A percentile compares a stretch with the other conserved stretches of the same genome.
Evolutionary conservation across 768 basidiomycete genomes (phyloP).

Genomic region (Hydnomerulius pinastri): DNA sequence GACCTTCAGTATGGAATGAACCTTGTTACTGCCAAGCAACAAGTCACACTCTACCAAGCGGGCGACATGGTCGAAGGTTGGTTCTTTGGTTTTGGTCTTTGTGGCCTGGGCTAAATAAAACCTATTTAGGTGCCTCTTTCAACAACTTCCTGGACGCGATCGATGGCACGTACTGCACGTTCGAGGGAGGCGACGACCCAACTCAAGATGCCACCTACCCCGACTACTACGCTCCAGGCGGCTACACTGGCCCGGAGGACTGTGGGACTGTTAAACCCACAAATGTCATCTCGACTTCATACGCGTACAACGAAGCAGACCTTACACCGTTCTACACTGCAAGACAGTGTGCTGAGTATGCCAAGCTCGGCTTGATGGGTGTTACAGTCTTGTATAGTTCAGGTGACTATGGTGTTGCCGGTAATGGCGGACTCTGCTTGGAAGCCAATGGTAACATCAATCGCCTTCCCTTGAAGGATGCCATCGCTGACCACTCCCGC

Average conservation of each 20-base stretch:
- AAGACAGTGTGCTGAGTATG: conserved; percentile 45
- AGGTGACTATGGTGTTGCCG: conserved; percentile 44
- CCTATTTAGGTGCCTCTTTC: conserved; percentile 43
- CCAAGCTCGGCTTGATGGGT: conserved; percentile 41
- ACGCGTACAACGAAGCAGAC: conserved; percentile 37
- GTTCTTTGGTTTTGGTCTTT: background rate
- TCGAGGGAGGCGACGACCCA: conserved; percentile 45
- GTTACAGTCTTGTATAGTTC: conserved; percentile 42
- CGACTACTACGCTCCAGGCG: conserved; percentile 24
- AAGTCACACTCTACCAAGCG: conserved; percentile 45
- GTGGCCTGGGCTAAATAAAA: background rate
- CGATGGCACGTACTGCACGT: conserved; percentile 45
- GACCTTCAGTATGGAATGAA: conserved; percentile 59
- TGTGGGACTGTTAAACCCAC: conserved; percentile 38
- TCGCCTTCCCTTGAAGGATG: background rate
- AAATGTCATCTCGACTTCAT: conserved; percentile 42
- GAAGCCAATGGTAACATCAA: conserved; percentile 20
- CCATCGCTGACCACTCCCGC: background rate
- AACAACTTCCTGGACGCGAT: conserved; percentile 51
- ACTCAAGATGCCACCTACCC: conserved; percentile 38
- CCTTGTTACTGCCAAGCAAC: conserved; percentile 42
- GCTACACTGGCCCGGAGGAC: conserved; percentile 24
- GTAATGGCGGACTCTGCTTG: conserved; percentile 32
- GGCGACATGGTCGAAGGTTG: conserved; percentile 44
- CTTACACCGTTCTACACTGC: conserved; percentile 34